phyloP scores from a whole-genome alignment of 2,329 filamentous ascomycete genomes.

The Phoma sp. region DNA sequence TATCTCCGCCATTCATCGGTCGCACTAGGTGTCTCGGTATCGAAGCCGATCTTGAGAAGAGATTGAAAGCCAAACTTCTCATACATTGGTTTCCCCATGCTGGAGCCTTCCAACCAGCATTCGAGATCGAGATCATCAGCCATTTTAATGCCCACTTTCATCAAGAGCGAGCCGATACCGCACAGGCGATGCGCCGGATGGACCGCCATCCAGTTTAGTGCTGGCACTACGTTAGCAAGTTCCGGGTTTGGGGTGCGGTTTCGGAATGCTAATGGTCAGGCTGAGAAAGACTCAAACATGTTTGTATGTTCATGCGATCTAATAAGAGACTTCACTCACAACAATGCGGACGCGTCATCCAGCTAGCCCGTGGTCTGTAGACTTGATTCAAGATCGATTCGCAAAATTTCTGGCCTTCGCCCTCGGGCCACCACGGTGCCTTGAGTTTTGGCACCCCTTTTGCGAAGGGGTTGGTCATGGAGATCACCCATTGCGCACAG shows the following conservation, averaged over 20 bases:
- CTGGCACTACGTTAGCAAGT: constrained; percentile 27
- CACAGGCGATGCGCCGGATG: constrained; percentile 43
- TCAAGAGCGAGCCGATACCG: constrained; percentile 46
- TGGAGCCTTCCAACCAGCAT: constrained; percentile 48
- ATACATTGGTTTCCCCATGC: constrained; percentile 47
- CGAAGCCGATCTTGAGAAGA: constrained; percentile 39
- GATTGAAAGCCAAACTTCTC: constrained; percentile 39
- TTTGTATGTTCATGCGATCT: constrained; percentile 3
- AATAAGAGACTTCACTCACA: constrained; percentile 27
- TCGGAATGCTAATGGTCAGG: constrained; percentile 6
- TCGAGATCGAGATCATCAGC: constrained; percentile 45
- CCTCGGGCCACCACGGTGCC: constrained; percentile 46
- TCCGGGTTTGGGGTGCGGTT: constrained; percentile 11
- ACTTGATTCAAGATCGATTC: constrained; percentile 43
- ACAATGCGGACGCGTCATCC: constrained; percentile 44
- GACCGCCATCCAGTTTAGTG: constrained; percentile 47
- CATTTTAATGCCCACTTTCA: constrained; percentile 41
- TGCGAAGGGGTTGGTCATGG: constrained; percentile 37
- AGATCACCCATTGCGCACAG: constrained; percentile 43
- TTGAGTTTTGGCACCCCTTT: constrained; percentile 31
- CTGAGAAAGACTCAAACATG: background rate
- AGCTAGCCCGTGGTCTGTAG: constrained; percentile 37
- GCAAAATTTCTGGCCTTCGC: constrained; percentile 41
- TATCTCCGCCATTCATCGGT: constrained; percentile 43
- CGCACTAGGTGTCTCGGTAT: constrained; percentile 30